Percentiles rank a stretch among this genome's conserved stretches.
Evolutionary conservation across 2,329 filamentous ascomycete genomes (phyloP).

Genomic region (Colletotrichum liaoningense): DNA sequence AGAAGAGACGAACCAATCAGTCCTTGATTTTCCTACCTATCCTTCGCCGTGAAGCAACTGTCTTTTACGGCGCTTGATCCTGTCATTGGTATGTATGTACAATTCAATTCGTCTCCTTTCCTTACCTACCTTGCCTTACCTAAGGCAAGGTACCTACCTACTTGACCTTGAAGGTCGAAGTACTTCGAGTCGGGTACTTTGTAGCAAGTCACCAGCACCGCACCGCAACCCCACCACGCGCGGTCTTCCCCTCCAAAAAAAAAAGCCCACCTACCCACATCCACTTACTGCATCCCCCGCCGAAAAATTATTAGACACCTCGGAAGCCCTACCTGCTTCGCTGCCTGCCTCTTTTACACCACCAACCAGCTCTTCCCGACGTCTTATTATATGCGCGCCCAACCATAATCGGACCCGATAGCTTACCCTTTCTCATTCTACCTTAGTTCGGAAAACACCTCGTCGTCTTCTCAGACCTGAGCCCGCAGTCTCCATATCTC

Average conservation of each 20-base stretch:
- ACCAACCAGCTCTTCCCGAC: slow-evolving; percentile 2
- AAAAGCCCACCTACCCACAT: slow-evolving; percentile 34
- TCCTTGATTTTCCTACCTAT: not conserved
- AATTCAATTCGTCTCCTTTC: too few species aligned
- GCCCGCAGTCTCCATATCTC: not conserved
- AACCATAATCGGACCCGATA: slow-evolving; percentile 31
- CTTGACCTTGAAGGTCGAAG: not conserved
- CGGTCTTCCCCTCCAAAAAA: slow-evolving; percentile 31
- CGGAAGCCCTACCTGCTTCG: slow-evolving; percentile 33
- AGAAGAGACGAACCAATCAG: not conserved
- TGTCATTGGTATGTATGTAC: too few species aligned
- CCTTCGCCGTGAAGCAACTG: too few species aligned
- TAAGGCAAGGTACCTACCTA: not conserved
- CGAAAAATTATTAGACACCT: slow-evolving; percentile 36
- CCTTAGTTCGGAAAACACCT: slow-evolving; percentile 4
- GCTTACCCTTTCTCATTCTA: slow-evolving; percentile 31
- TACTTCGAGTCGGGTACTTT: slow-evolving; percentile 25
- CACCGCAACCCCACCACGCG: slow-evolving; percentile 27
- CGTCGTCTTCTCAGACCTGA: not conserved
- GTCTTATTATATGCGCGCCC: slow-evolving; percentile 33
- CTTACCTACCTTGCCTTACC: too few species aligned
- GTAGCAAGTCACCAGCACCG: slow-evolving; percentile 1
- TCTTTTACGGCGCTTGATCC: too few species aligned
- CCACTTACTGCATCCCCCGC: slow-evolving; percentile 32
- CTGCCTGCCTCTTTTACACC: not conserved